Base-by-base conservation (phyloP, 2,329 filamentous ascomycete genomes). In the Cryphonectria parasitica region DNA sequence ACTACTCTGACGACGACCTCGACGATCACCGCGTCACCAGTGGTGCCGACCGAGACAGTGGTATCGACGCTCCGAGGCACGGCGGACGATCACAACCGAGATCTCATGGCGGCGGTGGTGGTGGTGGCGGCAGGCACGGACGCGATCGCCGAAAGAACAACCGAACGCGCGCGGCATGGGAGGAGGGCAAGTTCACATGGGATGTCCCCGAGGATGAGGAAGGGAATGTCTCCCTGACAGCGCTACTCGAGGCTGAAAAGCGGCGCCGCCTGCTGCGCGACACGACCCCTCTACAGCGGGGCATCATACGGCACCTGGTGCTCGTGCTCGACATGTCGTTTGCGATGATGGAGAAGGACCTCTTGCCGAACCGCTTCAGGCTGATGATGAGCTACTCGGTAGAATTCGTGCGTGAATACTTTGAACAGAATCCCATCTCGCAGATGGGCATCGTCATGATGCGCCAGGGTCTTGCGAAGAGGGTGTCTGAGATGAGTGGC, bases 391-490 rank as follows among this genome's bases (percentile, higher is more conserved):
- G 90, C 74, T 97, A 94, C 80, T 92, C 94, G 22, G 89, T 91
- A 74, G 91, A 94, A 70, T 99, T 98, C 80, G 92, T 98, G 64
- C 88, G 91, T 71, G 95, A 98, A 80, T 99, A 94, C 82, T 99
- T 98, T 78, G 96, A 98, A 81, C 96, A 99, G 81, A 99, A 99
- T 77, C 96, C 96, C 15, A 98, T 99, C 75, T 97, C 94, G 13
- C 96, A 99, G 82, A 88, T 99, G 69, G 95, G 92, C 34, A 91
- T 99, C 41, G 85, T 99, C 54, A 95, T 93, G 66, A 97, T 98
- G 92, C 89, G 93, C 73, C 96, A 98, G 79, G 96, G 96, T 22
- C 85, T 98, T 22, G 95, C 95, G 2, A 85, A 97, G 34, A 86
- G 93, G 54, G 88, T 99, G 73, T 96, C 92, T 78, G 93, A 97